These are phyloP conservation scores for Nicotiana rustica DNA, from an alignment of 305 asterid species.

Conservation along the genomic window DNA sequence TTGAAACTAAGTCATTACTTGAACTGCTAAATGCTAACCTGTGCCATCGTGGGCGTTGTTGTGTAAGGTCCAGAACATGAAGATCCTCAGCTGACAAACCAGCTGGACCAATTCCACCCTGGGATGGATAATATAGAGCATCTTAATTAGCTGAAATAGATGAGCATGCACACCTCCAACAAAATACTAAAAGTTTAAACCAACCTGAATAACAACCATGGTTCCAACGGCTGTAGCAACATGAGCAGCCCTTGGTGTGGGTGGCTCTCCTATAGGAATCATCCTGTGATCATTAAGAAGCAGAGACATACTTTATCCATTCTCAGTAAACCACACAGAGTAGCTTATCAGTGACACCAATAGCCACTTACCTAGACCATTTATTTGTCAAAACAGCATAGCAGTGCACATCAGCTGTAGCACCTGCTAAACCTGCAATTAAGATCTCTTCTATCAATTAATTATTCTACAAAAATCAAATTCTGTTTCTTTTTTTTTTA, in stretches of 20 bases:
- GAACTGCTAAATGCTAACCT: constrained; percentile 56
- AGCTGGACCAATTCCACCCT: constrained; percentile 99
- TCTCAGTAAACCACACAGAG: constrained; percentile 28
- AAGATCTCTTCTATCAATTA: constrained; percentile 34
- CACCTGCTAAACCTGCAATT: constrained; percentile 95
- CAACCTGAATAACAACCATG: constrained; percentile 97
- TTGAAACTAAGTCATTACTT: constrained; percentile 26
- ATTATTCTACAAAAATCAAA: not conserved
- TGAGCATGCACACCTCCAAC: constrained; percentile 26
- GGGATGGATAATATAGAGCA: constrained; percentile 39
- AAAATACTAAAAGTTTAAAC: constrained; percentile 38
- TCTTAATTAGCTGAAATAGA: constrained; percentile 32
- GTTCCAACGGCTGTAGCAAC: constrained; percentile 99
- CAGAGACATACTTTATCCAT: constrained; percentile 27
- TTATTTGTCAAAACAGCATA: constrained; percentile 90
- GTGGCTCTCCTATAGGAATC: constrained; percentile 98
- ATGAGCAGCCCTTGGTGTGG: constrained; percentile 99
- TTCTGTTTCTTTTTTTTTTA: not conserved
- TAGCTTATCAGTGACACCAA: not conserved
- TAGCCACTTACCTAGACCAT: constrained; percentile 82
- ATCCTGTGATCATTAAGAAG: constrained; percentile 58
- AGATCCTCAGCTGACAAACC: constrained; percentile 99
- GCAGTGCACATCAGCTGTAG: constrained; percentile 98
- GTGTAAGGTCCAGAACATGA: constrained; percentile 97
- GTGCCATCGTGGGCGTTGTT: constrained; percentile 98